Conservation (phyloP, 495 filamentous ascomycete genomes). For the Clohesyomyces aquaticus region DNA sequence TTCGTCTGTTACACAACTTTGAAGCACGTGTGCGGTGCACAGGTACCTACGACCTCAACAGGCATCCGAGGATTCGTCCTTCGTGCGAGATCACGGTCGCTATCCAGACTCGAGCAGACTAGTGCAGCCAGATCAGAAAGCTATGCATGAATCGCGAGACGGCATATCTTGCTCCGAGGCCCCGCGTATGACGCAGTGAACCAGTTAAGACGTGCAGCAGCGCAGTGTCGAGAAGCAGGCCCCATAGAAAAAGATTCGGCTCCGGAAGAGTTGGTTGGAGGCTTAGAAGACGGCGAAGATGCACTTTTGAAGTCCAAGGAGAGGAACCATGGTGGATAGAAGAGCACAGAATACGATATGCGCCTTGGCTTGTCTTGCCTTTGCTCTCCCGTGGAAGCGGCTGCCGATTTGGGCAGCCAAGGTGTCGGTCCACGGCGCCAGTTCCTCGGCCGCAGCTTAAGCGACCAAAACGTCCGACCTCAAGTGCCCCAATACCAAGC, state of each 20-base stretch:
- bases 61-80: not conserved
- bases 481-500: too few species aligned
- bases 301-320: not conserved
- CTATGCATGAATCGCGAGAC: not conserved
- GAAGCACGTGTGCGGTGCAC: not conserved
- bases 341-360: not conserved
- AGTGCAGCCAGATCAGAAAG: not conserved
- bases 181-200: not conserved
- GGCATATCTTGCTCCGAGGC: not conserved
- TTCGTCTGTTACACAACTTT: not conserved
- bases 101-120: not conserved
- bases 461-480: too few species aligned
- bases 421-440: not conserved
- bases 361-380: not conserved
- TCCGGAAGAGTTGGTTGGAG: not conserved
- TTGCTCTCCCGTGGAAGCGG: not conserved
- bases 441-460: too few species aligned
- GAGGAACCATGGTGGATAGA: not conserved
- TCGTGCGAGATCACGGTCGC: not conserved
- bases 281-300: not conserved
- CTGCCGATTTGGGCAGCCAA: not conserved
- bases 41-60: not conserved
- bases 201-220: not conserved
- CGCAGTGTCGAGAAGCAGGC: not conserved
- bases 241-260: too few species aligned